A percentile compares a stretch with the other conserved stretches of the same genome.
These are phyloP conservation scores for Penicillium palitans DNA, from an alignment of 2,329 filamentous ascomycete genomes.

Conservation along the genomic window DNA sequence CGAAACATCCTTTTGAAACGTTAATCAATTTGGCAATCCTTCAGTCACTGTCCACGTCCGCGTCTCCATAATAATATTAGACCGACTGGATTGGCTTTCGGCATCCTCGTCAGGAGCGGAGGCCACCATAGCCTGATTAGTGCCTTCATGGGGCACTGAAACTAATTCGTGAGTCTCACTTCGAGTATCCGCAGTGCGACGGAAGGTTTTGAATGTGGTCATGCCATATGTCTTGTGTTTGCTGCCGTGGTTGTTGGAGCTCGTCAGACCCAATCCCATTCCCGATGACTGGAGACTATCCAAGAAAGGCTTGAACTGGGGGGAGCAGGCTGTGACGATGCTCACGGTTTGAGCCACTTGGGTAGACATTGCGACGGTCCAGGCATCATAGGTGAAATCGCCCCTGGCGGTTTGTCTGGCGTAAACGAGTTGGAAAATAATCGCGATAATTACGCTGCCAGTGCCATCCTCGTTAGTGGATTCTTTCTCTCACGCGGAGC, in stretches of 20 bases:
- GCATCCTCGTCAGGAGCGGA: constrained; percentile 22
- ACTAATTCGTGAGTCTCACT: constrained; percentile 20
- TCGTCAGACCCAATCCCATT: constrained; percentile 26
- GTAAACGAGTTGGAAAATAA: constrained; percentile 26
- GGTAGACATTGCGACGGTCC: constrained; percentile 21
- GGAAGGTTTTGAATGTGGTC: constrained; percentile 13
- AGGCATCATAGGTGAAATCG: constrained; percentile 25
- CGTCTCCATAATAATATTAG: constrained; percentile 30
- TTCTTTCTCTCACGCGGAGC: background rate
- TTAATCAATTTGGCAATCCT: background rate
- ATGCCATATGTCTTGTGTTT: constrained; percentile 18
- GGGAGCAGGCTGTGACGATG: constrained; percentile 32
- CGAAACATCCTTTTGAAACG: background rate
- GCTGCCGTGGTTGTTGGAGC: constrained; percentile 14
- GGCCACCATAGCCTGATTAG: constrained; percentile 17
- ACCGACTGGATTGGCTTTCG: constrained; percentile 29
- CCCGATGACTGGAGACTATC: constrained; percentile 32
- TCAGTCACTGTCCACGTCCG: constrained; percentile 28
- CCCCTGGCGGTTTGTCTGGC: constrained; percentile 11
- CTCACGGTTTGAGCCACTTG: constrained; percentile 27
- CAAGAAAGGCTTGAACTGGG: constrained; percentile 36
- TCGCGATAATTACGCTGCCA: constrained; percentile 26
- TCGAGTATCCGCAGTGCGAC: constrained; percentile 8
- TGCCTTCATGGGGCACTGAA: constrained; percentile 11
- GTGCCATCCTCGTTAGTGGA: background rate